Evolutionary conservation across 2,329 filamentous ascomycete genomes (phyloP), one percentile per base, ranked within the genome.

Genomic region (Apiospora sp.): DNA sequence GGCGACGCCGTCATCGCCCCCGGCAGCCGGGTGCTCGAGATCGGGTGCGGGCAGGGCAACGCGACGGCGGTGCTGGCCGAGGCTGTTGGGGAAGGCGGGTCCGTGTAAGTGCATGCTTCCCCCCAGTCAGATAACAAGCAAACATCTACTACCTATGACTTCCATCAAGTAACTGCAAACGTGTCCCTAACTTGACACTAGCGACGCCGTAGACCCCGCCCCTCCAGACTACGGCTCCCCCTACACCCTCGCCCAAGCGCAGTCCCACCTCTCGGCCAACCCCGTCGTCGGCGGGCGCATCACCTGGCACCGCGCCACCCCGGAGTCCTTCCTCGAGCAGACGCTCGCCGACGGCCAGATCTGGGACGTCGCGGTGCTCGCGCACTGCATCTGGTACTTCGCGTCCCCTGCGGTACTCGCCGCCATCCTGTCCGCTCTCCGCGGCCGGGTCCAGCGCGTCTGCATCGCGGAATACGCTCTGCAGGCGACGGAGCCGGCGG

Each of bases 41-140:
- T 91, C 49, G 89, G 89, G 69, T 91, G 89, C 78, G 89, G 89
- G 0, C 89, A 91, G 75, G 89, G 89, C 2, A 88, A 88, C 73
- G 87, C 85, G 75, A 90, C 89, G 1, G 82, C 85, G 14, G 86
- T 86, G 3, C 84, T 91, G 24, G 89, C 89, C 67, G 77, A 83
- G 75, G 83, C 80, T 27, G 83, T 88, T 1, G 85, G 86, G 3
- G 76, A 82, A 16, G 43, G 79, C 0, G 87, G 88, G 0, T 80
- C 79, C 67, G 81, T 90, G 58, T 41, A 64, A 64, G 58, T 41
- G 8, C 1, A 37, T 10, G 5, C 3, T 30, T 16, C 27, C 1
- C 8, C 34, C 19, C 4, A 12, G 12, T n/a, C 3, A 10, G 4
- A 16, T 10, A 61, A 7, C 2, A 22, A 8, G 4, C 3, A 22